Evolutionary conservation across 2,329 filamentous ascomycete genomes (phyloP).

Genomic region (Hypoxylon sp.): DNA sequence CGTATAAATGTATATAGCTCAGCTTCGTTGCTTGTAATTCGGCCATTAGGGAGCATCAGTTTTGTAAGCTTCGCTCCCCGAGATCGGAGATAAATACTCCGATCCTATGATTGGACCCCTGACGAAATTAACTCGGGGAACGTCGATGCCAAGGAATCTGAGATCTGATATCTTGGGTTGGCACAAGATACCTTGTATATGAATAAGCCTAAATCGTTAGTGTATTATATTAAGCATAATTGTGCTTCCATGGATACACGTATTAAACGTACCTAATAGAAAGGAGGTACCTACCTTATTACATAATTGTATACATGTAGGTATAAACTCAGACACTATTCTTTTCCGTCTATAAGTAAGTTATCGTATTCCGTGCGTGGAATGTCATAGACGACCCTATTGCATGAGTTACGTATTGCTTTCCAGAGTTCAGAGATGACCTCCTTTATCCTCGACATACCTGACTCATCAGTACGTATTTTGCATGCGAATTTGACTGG

Average conservation of each 20-base stretch:
- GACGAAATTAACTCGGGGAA: conserved; percentile 17
- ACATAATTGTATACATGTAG: no score
- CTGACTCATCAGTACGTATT: not conserved
- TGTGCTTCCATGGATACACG: not conserved
- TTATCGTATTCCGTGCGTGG: no score
- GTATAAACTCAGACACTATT: no score
- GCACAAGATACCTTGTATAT: not conserved
- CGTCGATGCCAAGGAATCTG: conserved; percentile 11
- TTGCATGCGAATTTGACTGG: not conserved
- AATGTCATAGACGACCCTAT: not conserved
- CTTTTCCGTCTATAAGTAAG: no score
- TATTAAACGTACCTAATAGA: not conserved
- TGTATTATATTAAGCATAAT: not conserved
- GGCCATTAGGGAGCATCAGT: conserved; percentile 18
- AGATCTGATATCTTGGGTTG: conserved; percentile 6
- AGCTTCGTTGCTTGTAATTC: conserved; percentile 28
- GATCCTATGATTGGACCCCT: conserved; percentile 20
- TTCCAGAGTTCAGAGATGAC: not conserved
- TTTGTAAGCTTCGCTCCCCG: conserved; percentile 33
- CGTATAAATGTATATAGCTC: conserved; percentile 18
- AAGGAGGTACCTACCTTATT: no score
- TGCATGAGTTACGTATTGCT: not conserved
- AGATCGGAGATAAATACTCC: conserved; percentile 34
- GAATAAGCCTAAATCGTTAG: not conserved
- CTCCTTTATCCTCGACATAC: not conserved